These are phyloP conservation scores for Xylaria sp. DNA, from an alignment of 2,329 filamentous ascomycete species.

Conservation along the genomic window DNA sequence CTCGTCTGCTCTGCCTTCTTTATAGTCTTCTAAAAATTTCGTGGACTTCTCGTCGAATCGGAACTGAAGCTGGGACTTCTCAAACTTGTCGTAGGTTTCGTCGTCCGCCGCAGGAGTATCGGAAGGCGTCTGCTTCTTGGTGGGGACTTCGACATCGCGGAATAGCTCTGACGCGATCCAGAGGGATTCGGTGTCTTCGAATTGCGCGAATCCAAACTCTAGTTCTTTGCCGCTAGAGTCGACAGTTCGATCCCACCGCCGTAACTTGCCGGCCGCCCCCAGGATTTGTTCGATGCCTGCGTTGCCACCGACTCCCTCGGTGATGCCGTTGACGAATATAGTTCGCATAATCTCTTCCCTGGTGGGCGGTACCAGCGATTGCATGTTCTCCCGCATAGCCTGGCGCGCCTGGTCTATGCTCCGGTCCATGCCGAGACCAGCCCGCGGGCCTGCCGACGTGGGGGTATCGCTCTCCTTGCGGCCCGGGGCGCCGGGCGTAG, in stretches of 20 bases:
- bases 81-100: slow-evolving; percentile 64
- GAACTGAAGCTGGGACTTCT: slow-evolving; percentile 77
- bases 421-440: slow-evolving; percentile 70
- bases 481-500: slow-evolving; percentile 53
- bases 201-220: slow-evolving; percentile 95
- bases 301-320: slow-evolving; percentile 80
- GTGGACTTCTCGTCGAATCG: slow-evolving; percentile 84
- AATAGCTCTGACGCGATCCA: slow-evolving; percentile 86
- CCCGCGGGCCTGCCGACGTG: slow-evolving; percentile 54
- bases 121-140: slow-evolving; percentile 74
- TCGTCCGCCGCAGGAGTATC: slow-evolving; percentile 56
- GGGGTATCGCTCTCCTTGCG: slow-evolving; percentile 60
- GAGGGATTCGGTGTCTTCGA: slow-evolving; percentile 89
- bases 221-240: slow-evolving; percentile 75
- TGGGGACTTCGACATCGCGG: slow-evolving; percentile 82
- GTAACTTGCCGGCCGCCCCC: slow-evolving; percentile 78
- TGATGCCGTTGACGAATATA: slow-evolving; percentile 88
- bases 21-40: slow-evolving; percentile 87
- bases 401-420: slow-evolving; percentile 74
- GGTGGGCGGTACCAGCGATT: slow-evolving; percentile 82
- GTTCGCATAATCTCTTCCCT: slow-evolving; percentile 92
- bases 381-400: slow-evolving; percentile 73
- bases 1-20: slow-evolving; percentile 72
- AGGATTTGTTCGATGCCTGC: slow-evolving; percentile 83
- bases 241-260: slow-evolving; percentile 84